These are phyloP conservation scores for Magnaporthales sp. DNA, from an alignment of 2,329 filamentous ascomycete species.

Conservation along the genomic window DNA sequence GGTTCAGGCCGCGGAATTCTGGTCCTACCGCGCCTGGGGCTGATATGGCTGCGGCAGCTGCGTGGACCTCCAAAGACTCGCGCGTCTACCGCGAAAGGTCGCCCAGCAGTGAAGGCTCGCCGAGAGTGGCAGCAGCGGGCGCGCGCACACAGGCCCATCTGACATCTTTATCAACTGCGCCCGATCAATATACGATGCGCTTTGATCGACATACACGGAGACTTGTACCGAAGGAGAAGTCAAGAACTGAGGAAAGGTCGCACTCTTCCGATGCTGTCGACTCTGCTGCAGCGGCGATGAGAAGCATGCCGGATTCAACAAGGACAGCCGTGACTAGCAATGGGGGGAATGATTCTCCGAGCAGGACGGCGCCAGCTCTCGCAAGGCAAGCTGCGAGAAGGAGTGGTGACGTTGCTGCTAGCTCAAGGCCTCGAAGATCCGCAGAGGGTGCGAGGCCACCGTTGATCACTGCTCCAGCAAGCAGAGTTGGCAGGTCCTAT, in stretches of 20 bases:
- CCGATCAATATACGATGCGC: neutral
- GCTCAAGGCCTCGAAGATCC: neutral
- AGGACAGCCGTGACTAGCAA: neutral
- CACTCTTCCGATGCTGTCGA: neutral
- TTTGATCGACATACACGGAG: conserved; percentile 9
- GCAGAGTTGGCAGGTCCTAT: neutral
- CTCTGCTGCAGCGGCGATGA: conserved; percentile 3
- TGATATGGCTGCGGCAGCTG: conserved; percentile 55
- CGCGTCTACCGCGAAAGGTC: neutral
- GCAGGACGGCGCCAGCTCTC: neutral
- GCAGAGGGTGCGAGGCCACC: neutral
- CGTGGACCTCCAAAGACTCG: conserved; percentile 42
- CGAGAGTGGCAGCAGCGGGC: neutral
- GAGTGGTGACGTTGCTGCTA: neutral
- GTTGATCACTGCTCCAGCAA: neutral
- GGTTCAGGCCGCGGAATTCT: conserved; percentile 8
- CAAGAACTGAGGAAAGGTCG: neutral
- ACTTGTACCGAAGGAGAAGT: conserved; percentile 7
- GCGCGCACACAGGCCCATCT: neutral
- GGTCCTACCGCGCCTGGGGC: conserved; percentile 30
- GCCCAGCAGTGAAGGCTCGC: neutral
- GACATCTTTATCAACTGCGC: neutral
- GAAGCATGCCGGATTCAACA: neutral
- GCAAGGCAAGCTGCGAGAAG: neutral
- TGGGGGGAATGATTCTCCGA: neutral